Conservation (phyloP, 352 stramenopile genomes). For the Globisporangium uncinulatum region DNA sequence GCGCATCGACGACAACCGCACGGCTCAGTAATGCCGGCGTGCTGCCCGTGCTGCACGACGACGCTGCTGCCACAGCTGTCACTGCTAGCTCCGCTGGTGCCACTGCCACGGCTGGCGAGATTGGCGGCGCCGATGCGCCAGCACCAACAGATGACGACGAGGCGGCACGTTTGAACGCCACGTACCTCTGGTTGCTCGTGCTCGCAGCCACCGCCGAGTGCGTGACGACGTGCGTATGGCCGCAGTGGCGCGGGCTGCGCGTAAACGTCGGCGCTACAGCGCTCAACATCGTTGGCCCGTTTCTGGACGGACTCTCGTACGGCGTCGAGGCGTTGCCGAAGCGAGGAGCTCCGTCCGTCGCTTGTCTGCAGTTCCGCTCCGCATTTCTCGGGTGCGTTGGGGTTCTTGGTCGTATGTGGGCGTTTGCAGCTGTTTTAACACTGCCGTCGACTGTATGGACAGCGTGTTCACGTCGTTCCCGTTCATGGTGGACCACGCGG, state of each 20-base stretch:
- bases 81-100: not conserved
- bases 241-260: slow-evolving; percentile 30
- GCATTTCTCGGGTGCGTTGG: slow-evolving; percentile 63
- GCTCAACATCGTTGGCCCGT: slow-evolving; percentile 71
- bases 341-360: slow-evolving; percentile 22
- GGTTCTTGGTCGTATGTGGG: not conserved
- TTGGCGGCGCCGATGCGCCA: not conserved
- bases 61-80: not conserved
- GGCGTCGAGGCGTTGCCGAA: slow-evolving; percentile 45
- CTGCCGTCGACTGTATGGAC: not conserved
- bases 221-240: slow-evolving; percentile 74
- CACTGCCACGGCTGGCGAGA: too few species aligned
- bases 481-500: slow-evolving; percentile 84
- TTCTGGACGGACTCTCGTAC: slow-evolving; percentile 68
- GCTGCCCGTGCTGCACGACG: slow-evolving; percentile 8
- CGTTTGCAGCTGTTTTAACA: not conserved
- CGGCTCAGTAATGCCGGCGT: slow-evolving; percentile 4
- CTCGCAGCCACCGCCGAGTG: slow-evolving; percentile 68
- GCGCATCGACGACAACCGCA: slow-evolving; percentile 4
- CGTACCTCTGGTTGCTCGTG: slow-evolving; percentile 67
- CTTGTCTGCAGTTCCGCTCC: slow-evolving; percentile 62
- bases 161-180: slow-evolving; percentile 31
- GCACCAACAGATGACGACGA: slow-evolving; percentile 13
- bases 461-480: slow-evolving; percentile 87
- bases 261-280: slow-evolving; percentile 63